Conservation (phyloP, 1,139 yeast species). For the Geotrichum reessii region DNA sequence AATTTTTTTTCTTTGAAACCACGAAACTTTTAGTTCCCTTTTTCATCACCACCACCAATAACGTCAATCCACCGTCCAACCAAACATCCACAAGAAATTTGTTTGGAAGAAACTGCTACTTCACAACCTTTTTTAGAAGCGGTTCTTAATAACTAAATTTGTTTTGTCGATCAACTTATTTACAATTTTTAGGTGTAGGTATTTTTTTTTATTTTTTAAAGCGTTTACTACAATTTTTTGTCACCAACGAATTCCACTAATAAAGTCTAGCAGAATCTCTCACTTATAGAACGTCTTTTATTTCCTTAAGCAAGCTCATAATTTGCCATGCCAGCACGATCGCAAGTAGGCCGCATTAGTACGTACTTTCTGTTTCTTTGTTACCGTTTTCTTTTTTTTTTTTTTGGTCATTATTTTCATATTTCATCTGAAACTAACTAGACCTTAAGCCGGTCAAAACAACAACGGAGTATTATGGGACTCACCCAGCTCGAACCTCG, state of each 20-base stretch:
- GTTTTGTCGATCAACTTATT: background rate
- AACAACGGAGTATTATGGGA: background rate
- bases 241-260: background rate
- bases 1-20: background rate
- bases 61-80: background rate
- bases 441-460: constrained; percentile 6
- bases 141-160: too few relatives aligned
- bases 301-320: background rate
- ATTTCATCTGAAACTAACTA: background rate
- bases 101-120: background rate
- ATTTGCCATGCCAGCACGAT: constrained; percentile 9
- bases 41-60: background rate
- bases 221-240: background rate
- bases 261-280: background rate
- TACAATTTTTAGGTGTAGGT: background rate
- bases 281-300: background rate
- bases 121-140: background rate
- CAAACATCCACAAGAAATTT: background rate
- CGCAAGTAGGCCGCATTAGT: constrained; percentile 16
- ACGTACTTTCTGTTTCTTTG: background rate
- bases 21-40: background rate
- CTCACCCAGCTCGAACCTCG: background rate
- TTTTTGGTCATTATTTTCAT: background rate
- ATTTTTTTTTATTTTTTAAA: background rate
- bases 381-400: too few relatives aligned